Evolutionary conservation across 1,284 basidiomycete species (phyloP), one percentile per base, ranked within the genome.

Genomic region (Sporisorium iseilematis-ciliati): DNA sequence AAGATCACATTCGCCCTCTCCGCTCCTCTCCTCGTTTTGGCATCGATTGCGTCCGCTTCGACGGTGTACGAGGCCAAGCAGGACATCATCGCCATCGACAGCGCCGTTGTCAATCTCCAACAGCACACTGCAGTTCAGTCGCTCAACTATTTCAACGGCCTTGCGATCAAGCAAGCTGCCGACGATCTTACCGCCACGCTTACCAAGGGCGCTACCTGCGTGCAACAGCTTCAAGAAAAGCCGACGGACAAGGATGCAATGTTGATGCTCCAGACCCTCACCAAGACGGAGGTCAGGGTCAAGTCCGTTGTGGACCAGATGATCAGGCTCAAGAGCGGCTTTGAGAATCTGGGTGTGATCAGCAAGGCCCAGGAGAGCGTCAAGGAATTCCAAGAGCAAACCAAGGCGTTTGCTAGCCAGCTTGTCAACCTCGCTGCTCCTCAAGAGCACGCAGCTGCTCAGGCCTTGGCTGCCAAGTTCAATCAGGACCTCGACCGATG

Each of bases 261-360:
- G 20, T 23, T 48, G 29, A 48, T 67, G 16, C 38, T 67, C 38
- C 26, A 18, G 14, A 25, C 31, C 1, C 65, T 67, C 2, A 25
- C 26, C 38, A 41, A 52, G 21, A 67, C 65, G 12, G 65, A 67
- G 40, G n/a, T 25, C 42, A 61, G 49, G 33, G 65, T 61, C 14
- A 42, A 41, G 33, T 8, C 3, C 6, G 21, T 46, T 20, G 31
- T 53, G 12, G 18, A 42, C 31, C n/a, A 31, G 6, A 52, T 67
- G 49, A 45, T 49, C 43, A 16, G 14, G 12, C 55, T 61, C 54
- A 61, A 67, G 58, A 10, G 31, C n/a, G 21, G 61, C 23, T 61
- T 67, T 45, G n/a, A 57, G 43, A 53, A 61, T 53, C 58, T 67
- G 1, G 49, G 58, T n/a, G 42, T 53, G 20, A 14, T 49, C 11